Evolutionary conservation across 2,329 filamentous ascomycete species (phyloP), one percentile per base, ranked within the genome.

Genomic region (Phoma sp.): DNA sequence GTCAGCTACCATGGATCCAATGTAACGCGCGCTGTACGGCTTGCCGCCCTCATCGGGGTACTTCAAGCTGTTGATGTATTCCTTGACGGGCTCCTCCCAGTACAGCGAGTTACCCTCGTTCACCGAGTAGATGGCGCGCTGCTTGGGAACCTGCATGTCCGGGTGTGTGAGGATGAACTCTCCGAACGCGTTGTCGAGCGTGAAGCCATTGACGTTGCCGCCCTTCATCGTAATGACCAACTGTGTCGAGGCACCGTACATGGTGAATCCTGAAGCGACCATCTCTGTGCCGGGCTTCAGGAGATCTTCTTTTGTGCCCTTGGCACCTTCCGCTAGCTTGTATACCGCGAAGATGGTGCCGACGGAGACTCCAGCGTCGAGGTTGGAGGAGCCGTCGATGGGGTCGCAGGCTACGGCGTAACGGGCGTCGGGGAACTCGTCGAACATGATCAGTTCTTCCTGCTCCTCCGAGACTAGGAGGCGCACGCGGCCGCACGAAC

Each of bases 121-220:
- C 80, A 96, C 92, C 25, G 91, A 96, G 86, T 99, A 99, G 77
- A 99, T 99, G 61, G 88, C 79, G 61, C 93, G 86, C 71, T 84
- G 82, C 76, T 84, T 85, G 50, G 95, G 95, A 62, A 98, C 88
- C 63, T 82, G 82, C 95, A 99, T 99, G 79, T 96, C 78, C 22
- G 95, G 95, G 79, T 99, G 95, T 13, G 94, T 96, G 56, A 99
- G 85, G 79, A 99, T 99, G 82, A 99, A 99, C 83, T 99, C 95
- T 80, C 95, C 95, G 44, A 99, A 87, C 17, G 92, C 91, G 76
- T 91, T 96, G 81, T 99, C 95, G 70, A 99, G 87, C 24, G 95
- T 99, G 84, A 99, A 99, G 70, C 95, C 95, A 79, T 98, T 97
- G 78, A 99, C 95, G 59, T 80, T 85, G 62, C 93, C 91, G 64